Evolutionary conservation across 305 asterid genomes (phyloP).

Genomic region (Vinca major): DNA sequence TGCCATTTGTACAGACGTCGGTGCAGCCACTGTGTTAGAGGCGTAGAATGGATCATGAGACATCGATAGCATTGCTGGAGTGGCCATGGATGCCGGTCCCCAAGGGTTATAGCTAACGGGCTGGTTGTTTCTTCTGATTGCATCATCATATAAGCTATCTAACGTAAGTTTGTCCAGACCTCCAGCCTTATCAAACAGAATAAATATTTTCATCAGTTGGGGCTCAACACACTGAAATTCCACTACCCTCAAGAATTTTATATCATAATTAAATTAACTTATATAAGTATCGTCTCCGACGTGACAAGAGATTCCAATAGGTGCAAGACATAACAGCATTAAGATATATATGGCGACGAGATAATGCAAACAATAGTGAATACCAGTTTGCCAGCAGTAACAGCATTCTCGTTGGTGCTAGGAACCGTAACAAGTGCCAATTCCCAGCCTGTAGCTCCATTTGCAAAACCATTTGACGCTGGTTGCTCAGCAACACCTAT

Average conservation of each 20-base stretch:
- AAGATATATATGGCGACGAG: background rate
- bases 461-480: constrained; percentile 34
- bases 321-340: background rate
- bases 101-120: constrained; percentile 77
- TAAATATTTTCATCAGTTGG: constrained; percentile 5
- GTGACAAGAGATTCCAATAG: too few relatives aligned
- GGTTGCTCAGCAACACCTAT: constrained; percentile 45
- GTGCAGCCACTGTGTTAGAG: constrained; percentile 55
- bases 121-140: constrained; percentile 73
- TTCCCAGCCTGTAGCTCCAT: constrained; percentile 85
- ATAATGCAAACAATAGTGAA: constrained; percentile 5
- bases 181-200: constrained; percentile 48
- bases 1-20: constrained; percentile 60
- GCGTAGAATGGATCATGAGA: constrained; percentile 66
- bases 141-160: constrained; percentile 91
- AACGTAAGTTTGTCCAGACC: constrained; percentile 81
- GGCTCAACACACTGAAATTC: constrained; percentile 4
- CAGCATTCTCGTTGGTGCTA: constrained; percentile 63
- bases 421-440: constrained; percentile 84
- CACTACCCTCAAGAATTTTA: background rate
- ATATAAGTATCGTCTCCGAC: background rate
- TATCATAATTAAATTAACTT: background rate
- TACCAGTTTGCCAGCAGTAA: constrained; percentile 78
- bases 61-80: constrained; percentile 33
- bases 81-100: constrained; percentile 49